Percentiles rank a stretch among this genome's conserved stretches.
These are phyloP conservation scores for Lasiodiplodia sp. DNA, from an alignment of 2,329 filamentous ascomycete species.

Conservation along the genomic window DNA sequence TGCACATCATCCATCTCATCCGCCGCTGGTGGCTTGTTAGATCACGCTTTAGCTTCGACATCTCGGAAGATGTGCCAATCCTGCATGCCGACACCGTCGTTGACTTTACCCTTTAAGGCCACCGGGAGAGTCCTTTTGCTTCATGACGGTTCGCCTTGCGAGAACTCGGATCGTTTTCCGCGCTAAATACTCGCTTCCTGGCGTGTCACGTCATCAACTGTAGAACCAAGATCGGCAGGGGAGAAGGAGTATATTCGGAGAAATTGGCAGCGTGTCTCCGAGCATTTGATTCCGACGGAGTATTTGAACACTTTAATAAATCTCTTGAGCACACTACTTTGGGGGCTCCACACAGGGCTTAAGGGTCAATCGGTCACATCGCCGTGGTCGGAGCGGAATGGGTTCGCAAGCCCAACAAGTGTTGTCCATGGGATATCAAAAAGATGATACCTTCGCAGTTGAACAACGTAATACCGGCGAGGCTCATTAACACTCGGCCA, in stretches of 20 bases:
- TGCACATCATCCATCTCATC: neutral
- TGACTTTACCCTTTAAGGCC: neutral
- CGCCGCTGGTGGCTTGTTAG: neutral
- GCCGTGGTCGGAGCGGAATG: neutral
- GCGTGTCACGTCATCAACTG: neutral
- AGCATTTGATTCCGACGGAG: neutral
- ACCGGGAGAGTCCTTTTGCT: neutral
- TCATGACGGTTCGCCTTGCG: neutral
- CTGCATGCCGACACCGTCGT: neutral
- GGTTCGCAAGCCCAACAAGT: neutral
- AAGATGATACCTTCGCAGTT: too few species aligned
- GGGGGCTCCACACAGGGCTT: neutral
- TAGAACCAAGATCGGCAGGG: neutral
- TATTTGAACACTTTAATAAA: neutral
- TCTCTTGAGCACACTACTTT: neutral
- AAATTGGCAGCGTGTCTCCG: neutral
- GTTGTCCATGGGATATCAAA: neutral
- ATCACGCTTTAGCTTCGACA: neutral
- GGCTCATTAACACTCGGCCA: too few species aligned
- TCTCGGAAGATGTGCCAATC: neutral
- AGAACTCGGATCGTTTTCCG: neutral
- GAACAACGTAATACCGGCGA: too few species aligned
- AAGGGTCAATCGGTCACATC: neutral
- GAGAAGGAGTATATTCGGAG: slow-evolving; percentile 9
- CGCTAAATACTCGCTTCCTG: neutral